Percentiles rank a stretch among this genome's conserved stretches.
Evolutionary conservation across 495 filamentous ascomycete genomes (phyloP).

Genomic region (Aspergillus mulundensis): DNA sequence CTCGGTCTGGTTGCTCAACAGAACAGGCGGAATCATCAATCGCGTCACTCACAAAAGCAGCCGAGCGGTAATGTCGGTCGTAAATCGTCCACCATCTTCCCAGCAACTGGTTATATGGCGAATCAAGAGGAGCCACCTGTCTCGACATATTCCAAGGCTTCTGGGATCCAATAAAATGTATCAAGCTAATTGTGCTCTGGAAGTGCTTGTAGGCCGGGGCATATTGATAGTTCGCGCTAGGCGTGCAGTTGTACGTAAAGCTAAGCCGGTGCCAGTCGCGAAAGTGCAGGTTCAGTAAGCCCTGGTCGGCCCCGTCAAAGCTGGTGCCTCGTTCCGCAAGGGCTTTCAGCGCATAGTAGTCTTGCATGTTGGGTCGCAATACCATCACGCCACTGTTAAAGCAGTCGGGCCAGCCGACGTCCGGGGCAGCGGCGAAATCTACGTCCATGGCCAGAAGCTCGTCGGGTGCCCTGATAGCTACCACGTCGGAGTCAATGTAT

Average conservation of each 20-base stretch:
- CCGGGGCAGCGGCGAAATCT: slow-evolving; percentile 84
- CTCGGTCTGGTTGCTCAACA: background rate
- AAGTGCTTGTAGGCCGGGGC: slow-evolving; percentile 92
- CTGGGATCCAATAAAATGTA: slow-evolving; percentile 88
- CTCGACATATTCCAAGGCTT: slow-evolving; percentile 85
- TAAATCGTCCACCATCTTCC: slow-evolving; percentile 90
- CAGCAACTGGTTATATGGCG: slow-evolving; percentile 74
- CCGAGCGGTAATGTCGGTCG: slow-evolving; percentile 70
- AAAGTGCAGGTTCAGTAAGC: slow-evolving; percentile 93
- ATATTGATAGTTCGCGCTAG: slow-evolving; percentile 91
- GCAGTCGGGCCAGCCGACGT: slow-evolving; percentile 96
- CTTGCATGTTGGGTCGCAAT: slow-evolving; percentile 77
- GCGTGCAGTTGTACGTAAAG: slow-evolving; percentile 96
- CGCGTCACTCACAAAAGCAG: slow-evolving; percentile 19
- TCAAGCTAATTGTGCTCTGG: slow-evolving; percentile 76
- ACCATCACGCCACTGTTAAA: slow-evolving; percentile 98
- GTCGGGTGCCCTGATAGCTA: slow-evolving; percentile 82
- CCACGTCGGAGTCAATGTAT: slow-evolving; percentile 88
- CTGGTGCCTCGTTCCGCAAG: slow-evolving; percentile 83
- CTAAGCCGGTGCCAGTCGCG: slow-evolving; percentile 80
- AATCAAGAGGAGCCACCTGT: slow-evolving; percentile 49
- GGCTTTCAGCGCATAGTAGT: slow-evolving; percentile 78
- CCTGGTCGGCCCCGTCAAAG: slow-evolving; percentile 97
- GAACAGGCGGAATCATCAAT: background rate
- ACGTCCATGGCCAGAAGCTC: slow-evolving; percentile 79